phyloP scores from a whole-genome alignment of 352 stramenopile genomes.

The Elongisporangium undulatum region DNA sequence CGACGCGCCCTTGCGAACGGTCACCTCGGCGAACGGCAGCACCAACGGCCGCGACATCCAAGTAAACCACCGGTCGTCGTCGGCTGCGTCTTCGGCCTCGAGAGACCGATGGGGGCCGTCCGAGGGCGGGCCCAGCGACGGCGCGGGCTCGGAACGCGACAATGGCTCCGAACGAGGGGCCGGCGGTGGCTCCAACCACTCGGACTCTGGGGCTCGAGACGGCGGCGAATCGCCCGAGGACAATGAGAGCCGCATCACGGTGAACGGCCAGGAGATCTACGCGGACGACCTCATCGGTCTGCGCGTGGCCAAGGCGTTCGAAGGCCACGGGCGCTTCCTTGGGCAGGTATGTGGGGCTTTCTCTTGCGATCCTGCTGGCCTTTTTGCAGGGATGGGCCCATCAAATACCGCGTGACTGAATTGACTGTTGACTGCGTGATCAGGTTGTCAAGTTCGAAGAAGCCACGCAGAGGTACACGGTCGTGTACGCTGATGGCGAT shows the following conservation, averaged over 20 bases:
- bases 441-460: constrained; percentile 82
- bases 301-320: constrained; percentile 83
- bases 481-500: constrained; percentile 84
- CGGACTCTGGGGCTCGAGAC: neutral
- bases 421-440: neutral
- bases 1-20: neutral
- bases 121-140: neutral
- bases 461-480: constrained; percentile 56
- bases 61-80: neutral
- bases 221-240: constrained; percentile 13
- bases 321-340: constrained; percentile 73
- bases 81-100: neutral
- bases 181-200: neutral
- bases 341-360: constrained; percentile 31
- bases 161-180: neutral
- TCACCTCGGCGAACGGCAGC: neutral
- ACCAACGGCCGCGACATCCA: neutral
- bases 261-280: constrained; percentile 69
- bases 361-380: neutral
- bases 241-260: constrained; percentile 56
- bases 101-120: neutral
- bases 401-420: neutral
- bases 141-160: neutral
- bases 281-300: constrained; percentile 74
- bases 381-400: neutral